Percentiles rank a stretch among this genome's conserved stretches.
phyloP scores from a whole-genome alignment of 208 protist genomes.

The Crithidia brevicula region DNA sequence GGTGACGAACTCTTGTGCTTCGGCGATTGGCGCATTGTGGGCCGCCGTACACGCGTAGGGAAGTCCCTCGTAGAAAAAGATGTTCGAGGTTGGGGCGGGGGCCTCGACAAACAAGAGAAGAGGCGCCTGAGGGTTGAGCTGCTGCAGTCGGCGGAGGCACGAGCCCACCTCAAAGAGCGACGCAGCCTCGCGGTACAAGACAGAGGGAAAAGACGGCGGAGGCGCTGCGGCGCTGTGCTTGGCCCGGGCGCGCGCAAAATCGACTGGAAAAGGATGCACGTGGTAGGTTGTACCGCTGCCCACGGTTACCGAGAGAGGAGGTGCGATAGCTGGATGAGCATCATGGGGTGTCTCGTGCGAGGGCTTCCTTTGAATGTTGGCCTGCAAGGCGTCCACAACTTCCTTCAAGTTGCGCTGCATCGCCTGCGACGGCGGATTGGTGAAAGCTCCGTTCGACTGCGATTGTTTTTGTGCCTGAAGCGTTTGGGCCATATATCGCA shows the following conservation, averaged over 20 bases:
- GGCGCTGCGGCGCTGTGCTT: conserved; percentile 7
- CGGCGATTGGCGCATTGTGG: conserved; percentile 25
- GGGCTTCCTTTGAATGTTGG: neutral
- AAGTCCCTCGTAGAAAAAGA: conserved; percentile 77
- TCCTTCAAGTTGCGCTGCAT: neutral
- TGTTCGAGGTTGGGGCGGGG: conserved; percentile 39
- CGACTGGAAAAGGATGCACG: neutral
- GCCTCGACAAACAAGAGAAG: conserved; percentile 71
- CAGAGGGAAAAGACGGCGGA: conserved; percentile 10
- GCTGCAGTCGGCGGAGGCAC: conserved; percentile 23
- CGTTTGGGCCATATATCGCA: conserved; percentile 57
- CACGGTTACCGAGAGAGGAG: neutral
- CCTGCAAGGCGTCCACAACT: neutral
- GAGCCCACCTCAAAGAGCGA: conserved; percentile 27
- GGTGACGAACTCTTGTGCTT: conserved; percentile 16
- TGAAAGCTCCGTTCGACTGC: neutral
- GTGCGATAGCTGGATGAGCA: neutral
- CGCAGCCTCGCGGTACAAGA: conserved; percentile 19
- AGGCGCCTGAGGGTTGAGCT: conserved; percentile 12
- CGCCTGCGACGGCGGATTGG: no score
- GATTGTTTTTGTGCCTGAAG: conserved; percentile 18
- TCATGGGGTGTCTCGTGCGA: no score
- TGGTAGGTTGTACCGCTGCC: neutral
- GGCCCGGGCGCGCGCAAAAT: conserved; percentile 5
- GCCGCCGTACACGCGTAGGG: conserved; percentile 53